Base-by-base conservation (phyloP, 768 basidiomycete genomes). In the Collybia sp. region DNA sequence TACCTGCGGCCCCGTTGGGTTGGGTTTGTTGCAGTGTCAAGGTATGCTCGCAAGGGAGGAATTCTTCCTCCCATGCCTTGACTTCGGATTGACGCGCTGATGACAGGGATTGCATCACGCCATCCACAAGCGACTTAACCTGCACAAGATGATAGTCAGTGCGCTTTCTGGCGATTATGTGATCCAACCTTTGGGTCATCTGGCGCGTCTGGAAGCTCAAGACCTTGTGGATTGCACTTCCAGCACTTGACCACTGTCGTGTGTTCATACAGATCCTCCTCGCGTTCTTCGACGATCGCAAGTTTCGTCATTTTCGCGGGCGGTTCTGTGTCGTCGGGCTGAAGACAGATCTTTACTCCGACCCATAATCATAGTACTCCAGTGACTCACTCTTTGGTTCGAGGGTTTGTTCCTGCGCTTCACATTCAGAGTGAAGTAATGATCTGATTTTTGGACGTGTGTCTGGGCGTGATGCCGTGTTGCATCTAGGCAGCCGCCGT, bases 11-110 rank as follows among this genome's bases (percentile, higher is more conserved):
- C 0, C 69, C 63, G 16, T 83, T 83, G 10, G 64, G 64, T 10
- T 70, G 75, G 2, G 69, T 70, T 59, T 78, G 70, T 45, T 75
- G 61, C 8, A 79, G 60, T 10, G 63, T 69, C 2, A 79, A 61
- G 0, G 78, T 77, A 46, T 99, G 96, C 58, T 91, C 85, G 72
- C 96, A 99, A 6, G 91, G 66, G 0, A 71, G 57, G 35, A 96
- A 85, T 53, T 97, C 95, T 63, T 97, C 94, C 61, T 98, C 93
- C 96, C 96, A 99, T 5, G 96, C 88, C 65, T 96, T 87, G 40
- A 99, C 87, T 58, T 97, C 93, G 0, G 88, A 91, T 59, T 95
- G 88, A 40, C 93, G 88, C 0, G 91, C 87, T 1, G 92, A 94
- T 0, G 93, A 92, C 55, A 91, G 70, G 1, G 93, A 83, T 1